Conservation (phyloP, 345 rosid genomes). For the Theobroma cacao region DNA sequence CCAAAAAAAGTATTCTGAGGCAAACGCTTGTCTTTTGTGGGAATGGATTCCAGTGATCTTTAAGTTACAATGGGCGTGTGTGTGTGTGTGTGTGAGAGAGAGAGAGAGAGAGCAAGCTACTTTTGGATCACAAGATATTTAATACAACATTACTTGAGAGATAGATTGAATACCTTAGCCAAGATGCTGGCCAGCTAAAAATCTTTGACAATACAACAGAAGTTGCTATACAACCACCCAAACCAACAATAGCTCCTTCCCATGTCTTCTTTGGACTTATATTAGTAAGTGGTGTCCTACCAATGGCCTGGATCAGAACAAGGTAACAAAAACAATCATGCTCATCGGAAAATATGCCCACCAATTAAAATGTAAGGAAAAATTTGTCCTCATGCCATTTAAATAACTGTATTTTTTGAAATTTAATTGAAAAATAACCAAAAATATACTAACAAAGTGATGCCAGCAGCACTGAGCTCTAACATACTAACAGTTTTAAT, state of each 20-base stretch:
- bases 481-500: background rate
- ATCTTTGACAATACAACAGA: slow-evolving; percentile 53
- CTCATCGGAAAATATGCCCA: background rate
- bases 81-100: background rate
- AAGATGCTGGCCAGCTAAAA: slow-evolving; percentile 76
- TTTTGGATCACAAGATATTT: background rate
- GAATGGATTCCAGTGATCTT: background rate
- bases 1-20: background rate
- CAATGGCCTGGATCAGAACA: slow-evolving; percentile 61
- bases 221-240: slow-evolving; percentile 79
- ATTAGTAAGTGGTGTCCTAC: slow-evolving; percentile 73
- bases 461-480: background rate
- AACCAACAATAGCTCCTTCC: slow-evolving; percentile 84
- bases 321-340: background rate
- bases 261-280: slow-evolving; percentile 95
- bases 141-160: background rate
- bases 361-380: background rate
- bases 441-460: background rate
- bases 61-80: background rate
- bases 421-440: background rate
- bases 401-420: background rate
- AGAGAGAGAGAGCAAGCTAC: background rate
- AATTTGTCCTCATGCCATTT: background rate
- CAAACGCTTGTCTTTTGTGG: background rate
- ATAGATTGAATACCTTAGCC: slow-evolving; percentile 54